These are phyloP conservation scores for Zygoascus sp. DNA, from an alignment of 1,139 yeast species.

Conservation along the genomic window DNA sequence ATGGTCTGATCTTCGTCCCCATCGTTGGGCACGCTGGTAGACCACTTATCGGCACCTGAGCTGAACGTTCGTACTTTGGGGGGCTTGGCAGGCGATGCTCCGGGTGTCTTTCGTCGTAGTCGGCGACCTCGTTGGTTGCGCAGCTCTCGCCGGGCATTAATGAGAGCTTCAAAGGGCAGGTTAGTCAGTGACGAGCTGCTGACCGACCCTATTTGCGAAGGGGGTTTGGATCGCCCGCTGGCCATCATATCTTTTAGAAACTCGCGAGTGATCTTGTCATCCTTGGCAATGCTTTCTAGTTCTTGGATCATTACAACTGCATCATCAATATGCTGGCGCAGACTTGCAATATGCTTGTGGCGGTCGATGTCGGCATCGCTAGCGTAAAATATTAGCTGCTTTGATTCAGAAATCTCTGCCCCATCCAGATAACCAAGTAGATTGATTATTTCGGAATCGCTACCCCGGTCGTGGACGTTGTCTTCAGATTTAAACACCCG, in stretches of 20 bases:
- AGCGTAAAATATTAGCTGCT: background rate
- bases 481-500: conserved; percentile 1
- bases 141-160: background rate
- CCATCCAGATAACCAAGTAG: background rate
- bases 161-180: conserved; percentile 1
- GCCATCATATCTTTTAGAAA: background rate
- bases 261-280: conserved; percentile 1
- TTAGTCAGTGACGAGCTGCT: background rate
- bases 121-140: background rate
- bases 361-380: background rate
- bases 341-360: background rate
- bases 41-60: background rate
- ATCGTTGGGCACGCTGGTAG: conserved; percentile 6
- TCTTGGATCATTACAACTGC: conserved; percentile 1
- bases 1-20: conserved; percentile 8
- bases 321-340: background rate
- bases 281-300: background rate
- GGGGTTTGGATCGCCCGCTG: background rate
- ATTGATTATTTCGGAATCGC: background rate
- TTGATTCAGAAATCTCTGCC: conserved; percentile 3
- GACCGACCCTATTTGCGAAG: background rate
- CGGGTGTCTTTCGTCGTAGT: background rate
- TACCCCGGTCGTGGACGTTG: background rate
- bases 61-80: conserved; percentile 1
- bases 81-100: background rate